Conservation (phyloP, 495 filamentous ascomycete species). For the Beverwykella pulmonaria region DNA sequence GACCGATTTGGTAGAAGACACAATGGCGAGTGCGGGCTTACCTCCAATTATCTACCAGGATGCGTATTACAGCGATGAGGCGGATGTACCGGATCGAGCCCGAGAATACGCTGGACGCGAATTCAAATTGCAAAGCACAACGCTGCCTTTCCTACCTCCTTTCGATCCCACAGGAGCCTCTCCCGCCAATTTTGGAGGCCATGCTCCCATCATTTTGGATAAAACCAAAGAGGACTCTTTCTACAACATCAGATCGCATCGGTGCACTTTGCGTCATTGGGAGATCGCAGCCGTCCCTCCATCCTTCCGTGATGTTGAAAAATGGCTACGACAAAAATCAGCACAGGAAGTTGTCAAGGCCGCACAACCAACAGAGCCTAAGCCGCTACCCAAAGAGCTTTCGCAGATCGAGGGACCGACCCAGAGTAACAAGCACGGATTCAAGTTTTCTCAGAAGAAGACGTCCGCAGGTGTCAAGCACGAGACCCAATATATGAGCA, state of each 20-base stretch:
- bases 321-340: slow-evolving; percentile 59
- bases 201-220: slow-evolving; percentile 51
- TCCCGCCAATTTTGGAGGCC: slow-evolving; percentile 58
- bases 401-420: slow-evolving; percentile 92
- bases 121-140: slow-evolving; percentile 75
- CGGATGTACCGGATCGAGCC: slow-evolving; percentile 76
- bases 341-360: not conserved
- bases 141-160: slow-evolving; percentile 72
- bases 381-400: slow-evolving; percentile 47
- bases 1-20: slow-evolving; percentile 39
- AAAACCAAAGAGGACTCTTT: slow-evolving; percentile 53
- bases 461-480: slow-evolving; percentile 77
- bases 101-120: slow-evolving; percentile 89
- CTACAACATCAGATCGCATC: slow-evolving; percentile 54
- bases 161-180: slow-evolving; percentile 71
- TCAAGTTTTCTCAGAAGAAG: slow-evolving; percentile 82
- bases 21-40: slow-evolving; percentile 42
- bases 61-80: slow-evolving; percentile 83
- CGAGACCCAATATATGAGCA: slow-evolving; percentile 93
- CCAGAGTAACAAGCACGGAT: slow-evolving; percentile 78
- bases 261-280: slow-evolving; percentile 65
- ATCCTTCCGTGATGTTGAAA: slow-evolving; percentile 66
- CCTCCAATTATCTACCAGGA: slow-evolving; percentile 76
- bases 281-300: slow-evolving; percentile 69
- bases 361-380: slow-evolving; percentile 8